Evolutionary conservation across 106 monocot genomes (phyloP).

Genomic region (Amphibolis antarctica): DNA sequence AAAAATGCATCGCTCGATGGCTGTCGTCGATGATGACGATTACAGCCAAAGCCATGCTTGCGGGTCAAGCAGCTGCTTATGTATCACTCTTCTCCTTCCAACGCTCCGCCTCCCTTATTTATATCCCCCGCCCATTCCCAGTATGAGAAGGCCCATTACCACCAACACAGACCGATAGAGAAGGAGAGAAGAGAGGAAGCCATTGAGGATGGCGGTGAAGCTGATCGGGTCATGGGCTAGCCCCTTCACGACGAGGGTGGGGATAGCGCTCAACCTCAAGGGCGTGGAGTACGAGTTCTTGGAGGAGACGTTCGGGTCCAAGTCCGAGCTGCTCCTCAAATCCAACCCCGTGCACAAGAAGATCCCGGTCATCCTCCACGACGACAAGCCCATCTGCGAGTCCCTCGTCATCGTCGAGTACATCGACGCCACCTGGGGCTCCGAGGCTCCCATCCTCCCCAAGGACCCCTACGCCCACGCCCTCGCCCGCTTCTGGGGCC

Average conservation of each 20-base stretch:
- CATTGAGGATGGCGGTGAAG: constrained; percentile 16
- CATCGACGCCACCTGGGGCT: constrained; percentile 13
- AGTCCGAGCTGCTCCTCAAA: not conserved
- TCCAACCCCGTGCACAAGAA: constrained; percentile 9
- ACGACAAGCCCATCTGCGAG: constrained; percentile 1
- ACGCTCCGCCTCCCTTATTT: too few relatives aligned
- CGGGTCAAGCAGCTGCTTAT: too few relatives aligned
- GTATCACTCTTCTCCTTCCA: too few relatives aligned
- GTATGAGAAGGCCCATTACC: too few relatives aligned
- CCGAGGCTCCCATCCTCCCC: constrained; percentile 1
- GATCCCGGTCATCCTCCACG: constrained; percentile 10
- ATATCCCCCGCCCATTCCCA: too few relatives aligned
- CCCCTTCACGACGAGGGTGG: constrained; percentile 5
- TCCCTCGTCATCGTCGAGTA: constrained; percentile 9
- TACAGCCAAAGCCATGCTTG: too few relatives aligned
- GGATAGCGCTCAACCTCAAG: constrained; percentile 16
- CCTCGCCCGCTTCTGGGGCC: not conserved
- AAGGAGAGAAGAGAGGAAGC: too few relatives aligned
- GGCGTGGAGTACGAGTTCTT: constrained; percentile 18
- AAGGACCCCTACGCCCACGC: constrained; percentile 1
- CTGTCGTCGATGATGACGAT: too few relatives aligned
- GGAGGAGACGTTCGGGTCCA: constrained; percentile 2
- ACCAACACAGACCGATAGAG: too few relatives aligned
- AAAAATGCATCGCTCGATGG: too few relatives aligned
- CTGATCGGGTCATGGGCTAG: constrained; percentile 9